phyloP scores from a whole-genome alignment of 108 stramenopile genomes.

The Fragilaria radians region DNA sequence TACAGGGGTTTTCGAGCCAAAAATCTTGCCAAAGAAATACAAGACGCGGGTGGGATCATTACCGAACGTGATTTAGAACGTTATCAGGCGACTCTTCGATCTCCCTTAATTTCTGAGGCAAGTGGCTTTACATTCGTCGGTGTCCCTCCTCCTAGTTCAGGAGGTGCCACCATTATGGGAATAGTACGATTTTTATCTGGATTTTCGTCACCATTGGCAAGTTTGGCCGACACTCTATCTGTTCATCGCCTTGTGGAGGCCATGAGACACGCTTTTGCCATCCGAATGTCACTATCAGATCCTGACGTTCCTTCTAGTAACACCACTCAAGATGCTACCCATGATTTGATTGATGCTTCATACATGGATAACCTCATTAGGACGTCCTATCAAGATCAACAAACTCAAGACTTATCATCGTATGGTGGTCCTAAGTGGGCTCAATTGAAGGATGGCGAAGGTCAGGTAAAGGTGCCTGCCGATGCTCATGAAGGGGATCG shows the following conservation, averaged over 20 bases:
- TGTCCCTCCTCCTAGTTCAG: conserved; percentile 73
- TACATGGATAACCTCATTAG: conserved; percentile 59
- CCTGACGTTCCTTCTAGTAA: conserved; percentile 44
- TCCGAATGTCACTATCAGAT: conserved; percentile 80
- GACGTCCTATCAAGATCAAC: conserved; percentile 28
- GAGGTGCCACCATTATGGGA: conserved; percentile 76
- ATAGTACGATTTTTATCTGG: conserved; percentile 53
- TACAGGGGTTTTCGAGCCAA: conserved; percentile 47
- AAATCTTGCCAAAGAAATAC: conserved; percentile 42
- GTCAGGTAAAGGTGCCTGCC: conserved; percentile 6
- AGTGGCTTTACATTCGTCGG: conserved; percentile 53
- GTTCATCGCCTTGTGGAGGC: conserved; percentile 69
- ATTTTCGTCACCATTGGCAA: conserved; percentile 36
- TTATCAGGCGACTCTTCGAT: conserved; percentile 45
- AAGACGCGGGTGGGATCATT: conserved; percentile 60
- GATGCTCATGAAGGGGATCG: conserved; percentile 65
- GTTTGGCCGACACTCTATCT: conserved; percentile 45
- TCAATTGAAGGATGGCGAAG: conserved; percentile 42
- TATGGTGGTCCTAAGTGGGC: conserved; percentile 71
- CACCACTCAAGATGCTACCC: conserved; percentile 25
- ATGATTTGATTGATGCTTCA: conserved; percentile 33
- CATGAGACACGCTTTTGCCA: conserved; percentile 69
- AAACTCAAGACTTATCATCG: conserved; percentile 25
- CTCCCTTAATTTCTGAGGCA: conserved; percentile 44
- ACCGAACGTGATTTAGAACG: conserved; percentile 48